These are phyloP conservation scores for Odontarrhena argentea DNA, from an alignment of 345 rosid genomes.

Conservation along the genomic window DNA sequence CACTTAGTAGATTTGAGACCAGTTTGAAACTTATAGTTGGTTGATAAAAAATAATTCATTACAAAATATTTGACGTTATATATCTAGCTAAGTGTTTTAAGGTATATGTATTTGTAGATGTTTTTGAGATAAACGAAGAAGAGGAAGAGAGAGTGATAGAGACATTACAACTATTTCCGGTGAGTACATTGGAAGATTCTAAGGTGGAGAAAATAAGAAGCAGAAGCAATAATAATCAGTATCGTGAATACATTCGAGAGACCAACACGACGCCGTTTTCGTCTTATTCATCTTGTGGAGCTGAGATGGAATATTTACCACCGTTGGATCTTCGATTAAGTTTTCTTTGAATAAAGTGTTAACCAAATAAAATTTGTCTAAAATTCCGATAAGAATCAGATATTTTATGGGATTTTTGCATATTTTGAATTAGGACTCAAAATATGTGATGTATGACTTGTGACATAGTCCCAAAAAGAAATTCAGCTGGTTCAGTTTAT, in stretches of 20 bases:
- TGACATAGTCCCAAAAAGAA: background rate
- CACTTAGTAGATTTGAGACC: too few species aligned
- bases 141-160: conserved; percentile 65
- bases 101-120: conserved; percentile 16
- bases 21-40: too few species aligned
- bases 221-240: conserved; percentile 24
- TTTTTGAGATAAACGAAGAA: conserved; percentile 33
- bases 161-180: conserved; percentile 86
- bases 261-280: conserved; percentile 38
- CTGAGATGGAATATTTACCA: conserved; percentile 66
- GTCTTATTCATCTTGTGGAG: conserved; percentile 43
- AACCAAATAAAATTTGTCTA: background rate
- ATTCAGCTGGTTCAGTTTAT: background rate
- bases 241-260: conserved; percentile 38
- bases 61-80: too few species aligned
- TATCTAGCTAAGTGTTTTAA: background rate
- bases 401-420: too few species aligned
- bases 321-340: conserved; percentile 95
- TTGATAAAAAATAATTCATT: too few species aligned
- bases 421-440: conserved; percentile 20
- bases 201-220: conserved; percentile 46
- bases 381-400: too few species aligned
- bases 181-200: conserved; percentile 44
- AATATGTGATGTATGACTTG: conserved; percentile 22
- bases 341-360: conserved; percentile 48